Percentiles rank a stretch among this genome's conserved stretches.
Evolutionary conservation across 2,329 filamentous ascomycete genomes (phyloP).

Genomic region (Monilinia laxa): DNA sequence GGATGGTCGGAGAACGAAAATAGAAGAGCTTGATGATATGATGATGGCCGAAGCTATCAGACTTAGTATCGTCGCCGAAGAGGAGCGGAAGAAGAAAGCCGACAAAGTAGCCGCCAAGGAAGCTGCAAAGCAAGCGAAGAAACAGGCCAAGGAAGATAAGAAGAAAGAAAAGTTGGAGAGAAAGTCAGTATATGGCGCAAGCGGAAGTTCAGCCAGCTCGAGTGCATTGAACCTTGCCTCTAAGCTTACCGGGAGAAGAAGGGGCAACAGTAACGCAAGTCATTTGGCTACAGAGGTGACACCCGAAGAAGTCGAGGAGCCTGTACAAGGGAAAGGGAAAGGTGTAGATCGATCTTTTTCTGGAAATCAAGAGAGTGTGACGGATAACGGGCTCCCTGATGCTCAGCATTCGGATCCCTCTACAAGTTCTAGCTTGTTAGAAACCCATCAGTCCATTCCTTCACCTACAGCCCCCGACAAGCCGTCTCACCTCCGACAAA

Average conservation of each 20-base stretch:
- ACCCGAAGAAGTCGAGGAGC: constrained; percentile 45
- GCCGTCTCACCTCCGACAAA: constrained; percentile 73
- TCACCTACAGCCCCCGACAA: constrained; percentile 53
- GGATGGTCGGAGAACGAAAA: constrained; percentile 51
- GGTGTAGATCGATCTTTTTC: constrained; percentile 56
- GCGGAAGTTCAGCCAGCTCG: constrained; percentile 55
- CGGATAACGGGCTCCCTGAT: constrained; percentile 30
- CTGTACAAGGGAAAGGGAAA: constrained; percentile 59
- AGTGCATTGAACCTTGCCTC: constrained; percentile 57
- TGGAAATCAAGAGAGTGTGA: constrained; percentile 22
- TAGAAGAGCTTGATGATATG: constrained; percentile 92
- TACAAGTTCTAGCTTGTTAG: constrained; percentile 29
- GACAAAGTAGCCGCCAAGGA: constrained; percentile 79
- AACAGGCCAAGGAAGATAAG: constrained; percentile 78
- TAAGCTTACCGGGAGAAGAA: constrained; percentile 47
- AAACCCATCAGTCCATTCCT: constrained; percentile 48
- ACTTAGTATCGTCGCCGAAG: constrained; percentile 85
- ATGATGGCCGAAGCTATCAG: constrained; percentile 99
- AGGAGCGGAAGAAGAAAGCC: constrained; percentile 83
- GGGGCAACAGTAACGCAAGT: constrained; percentile 60
- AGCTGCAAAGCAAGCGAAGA: constrained; percentile 78
- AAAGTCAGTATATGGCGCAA: constrained; percentile 51
- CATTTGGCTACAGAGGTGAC: constrained; percentile 59
- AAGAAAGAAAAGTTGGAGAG: constrained; percentile 60
- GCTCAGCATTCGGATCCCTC: constrained; percentile 32